Conservation (phyloP, 2,329 filamentous ascomycete species). For the Hypoxylon sp. region DNA sequence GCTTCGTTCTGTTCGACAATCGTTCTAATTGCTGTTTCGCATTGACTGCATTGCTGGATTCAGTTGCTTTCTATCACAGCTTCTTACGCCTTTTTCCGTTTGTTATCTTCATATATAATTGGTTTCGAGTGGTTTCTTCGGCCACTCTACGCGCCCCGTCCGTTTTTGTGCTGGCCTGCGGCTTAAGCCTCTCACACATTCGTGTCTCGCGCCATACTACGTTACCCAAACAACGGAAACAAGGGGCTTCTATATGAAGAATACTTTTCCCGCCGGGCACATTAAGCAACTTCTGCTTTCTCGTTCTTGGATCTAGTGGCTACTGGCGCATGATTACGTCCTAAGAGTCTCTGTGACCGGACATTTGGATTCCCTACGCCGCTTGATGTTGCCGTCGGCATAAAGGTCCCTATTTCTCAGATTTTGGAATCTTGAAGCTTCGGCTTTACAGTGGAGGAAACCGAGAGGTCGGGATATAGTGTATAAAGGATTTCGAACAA, state of each 20-base stretch:
- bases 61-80: conserved; percentile 16
- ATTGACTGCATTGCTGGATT: conserved; percentile 31
- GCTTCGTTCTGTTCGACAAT: conserved; percentile 41
- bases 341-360: conserved; percentile 5
- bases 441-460: conserved; percentile 21
- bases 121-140: conserved; percentile 15
- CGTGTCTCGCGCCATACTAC: conserved; percentile 30
- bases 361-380: neutral
- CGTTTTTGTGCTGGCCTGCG: conserved; percentile 19
- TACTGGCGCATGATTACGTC: conserved; percentile 1
- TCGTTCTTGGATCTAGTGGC: conserved; percentile 7
- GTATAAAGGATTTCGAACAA: conserved; percentile 32
- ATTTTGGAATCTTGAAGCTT: conserved; percentile 8
- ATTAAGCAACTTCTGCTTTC: neutral
- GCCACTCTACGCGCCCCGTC: conserved; percentile 20
- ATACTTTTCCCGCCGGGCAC: conserved; percentile 5
- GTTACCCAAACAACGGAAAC: conserved; percentile 13
- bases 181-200: conserved; percentile 29
- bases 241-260: conserved; percentile 23
- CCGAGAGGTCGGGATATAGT: conserved; percentile 31
- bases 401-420: conserved; percentile 29
- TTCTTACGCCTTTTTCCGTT: conserved; percentile 24
- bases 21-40: conserved; percentile 31
- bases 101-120: conserved; percentile 26
- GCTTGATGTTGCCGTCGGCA: conserved; percentile 20